These are phyloP conservation scores for Hypoxylon perforatum DNA, from an alignment of 495 filamentous ascomycete genomes.

Conservation along the genomic window DNA sequence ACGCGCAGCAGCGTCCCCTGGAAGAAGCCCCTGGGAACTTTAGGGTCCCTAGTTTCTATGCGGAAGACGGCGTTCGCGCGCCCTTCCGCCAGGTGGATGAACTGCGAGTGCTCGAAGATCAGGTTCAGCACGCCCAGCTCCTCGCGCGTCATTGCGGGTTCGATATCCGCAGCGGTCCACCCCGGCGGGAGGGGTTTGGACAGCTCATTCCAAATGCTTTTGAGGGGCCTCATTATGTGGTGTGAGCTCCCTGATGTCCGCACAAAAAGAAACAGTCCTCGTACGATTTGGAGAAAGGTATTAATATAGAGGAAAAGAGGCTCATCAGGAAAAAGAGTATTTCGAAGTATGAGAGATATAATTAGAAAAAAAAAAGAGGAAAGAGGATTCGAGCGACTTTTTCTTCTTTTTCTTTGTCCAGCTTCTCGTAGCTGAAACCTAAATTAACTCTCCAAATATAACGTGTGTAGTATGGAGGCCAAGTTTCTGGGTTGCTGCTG, in stretches of 20 bases:
- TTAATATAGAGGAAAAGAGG: constrained; percentile 2
- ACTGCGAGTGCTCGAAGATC: constrained; percentile 36
- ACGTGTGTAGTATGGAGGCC: neutral
- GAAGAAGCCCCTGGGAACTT: constrained; percentile 39
- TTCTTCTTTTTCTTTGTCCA: constrained; percentile 24
- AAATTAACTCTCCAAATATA: constrained; percentile 33
- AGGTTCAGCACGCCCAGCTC: constrained; percentile 35
- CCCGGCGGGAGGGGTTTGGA: constrained; percentile 38
- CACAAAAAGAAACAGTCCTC: neutral
- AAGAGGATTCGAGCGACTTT: neutral
- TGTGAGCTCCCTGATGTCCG: neutral
- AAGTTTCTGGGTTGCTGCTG: neutral
- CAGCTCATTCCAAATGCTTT: constrained; percentile 39
- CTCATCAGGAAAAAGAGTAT: constrained; percentile 18
- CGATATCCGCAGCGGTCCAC: constrained; percentile 24
- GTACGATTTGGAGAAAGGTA: constrained; percentile 1
- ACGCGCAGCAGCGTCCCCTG: constrained; percentile 71
- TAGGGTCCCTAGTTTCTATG: constrained; percentile 52
- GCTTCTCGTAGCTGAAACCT: constrained; percentile 27
- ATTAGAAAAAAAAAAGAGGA: too few species aligned
- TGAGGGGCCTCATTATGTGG: constrained; percentile 32
- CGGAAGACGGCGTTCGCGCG: constrained; percentile 79
- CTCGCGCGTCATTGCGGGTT: constrained; percentile 14
- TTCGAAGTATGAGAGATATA: constrained; percentile 1
- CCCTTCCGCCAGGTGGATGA: constrained; percentile 65